Base-by-base conservation (phyloP, 2,329 filamentous ascomycete genomes). In the Microcyclospora pomicola region DNA sequence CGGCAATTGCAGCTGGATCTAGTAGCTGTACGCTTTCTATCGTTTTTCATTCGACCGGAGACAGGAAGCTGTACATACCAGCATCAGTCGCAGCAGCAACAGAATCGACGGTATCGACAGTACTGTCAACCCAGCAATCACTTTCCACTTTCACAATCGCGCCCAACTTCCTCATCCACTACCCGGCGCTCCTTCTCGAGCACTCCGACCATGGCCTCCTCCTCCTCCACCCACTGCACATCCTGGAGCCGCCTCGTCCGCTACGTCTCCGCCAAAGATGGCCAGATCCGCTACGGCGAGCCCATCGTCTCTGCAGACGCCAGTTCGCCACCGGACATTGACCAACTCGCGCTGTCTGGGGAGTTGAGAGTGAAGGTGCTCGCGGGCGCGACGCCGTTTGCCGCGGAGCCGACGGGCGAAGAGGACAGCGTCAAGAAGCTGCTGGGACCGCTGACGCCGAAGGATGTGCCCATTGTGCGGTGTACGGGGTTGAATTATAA, bases 261-360 rank as follows among this genome's bases (percentile, higher is more conserved):
- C 37, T 86, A 85, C 61, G 44, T 54, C 14, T 69, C 83, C 7
- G 75, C 79, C 50, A 74, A 71, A 49, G 77, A 85, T 51, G 80
- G 80, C 55, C 67, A 67, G 39, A 70, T 72, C 28, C 80, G 82
- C 59, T 82, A 83, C 46, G 82, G 81, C 48, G 79, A 86, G 60
- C 80, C 81, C 42, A 73, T 85, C 39, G 69, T 43, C 31, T 24
- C 19, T 7, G 4, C 19, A 4, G 19, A 24, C 19, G 19, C 19
- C 19, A 37, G 42, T 32, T 33, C 42, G n/a, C 51, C 50, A 10
- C 36, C 48, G 13, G 53, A 56, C 39, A 56, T 58, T 42, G 53
- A 53, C 34, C 48, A 43, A 5, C 43, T 55, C 24, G 52, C 53
- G 9, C 46, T 44, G 27, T 53, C 61, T 2, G 69, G 69, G 2